These are phyloP conservation scores for Porpolomopsis calyptriformis DNA, from an alignment of 768 basidiomycete genomes.

Conservation along the genomic window DNA sequence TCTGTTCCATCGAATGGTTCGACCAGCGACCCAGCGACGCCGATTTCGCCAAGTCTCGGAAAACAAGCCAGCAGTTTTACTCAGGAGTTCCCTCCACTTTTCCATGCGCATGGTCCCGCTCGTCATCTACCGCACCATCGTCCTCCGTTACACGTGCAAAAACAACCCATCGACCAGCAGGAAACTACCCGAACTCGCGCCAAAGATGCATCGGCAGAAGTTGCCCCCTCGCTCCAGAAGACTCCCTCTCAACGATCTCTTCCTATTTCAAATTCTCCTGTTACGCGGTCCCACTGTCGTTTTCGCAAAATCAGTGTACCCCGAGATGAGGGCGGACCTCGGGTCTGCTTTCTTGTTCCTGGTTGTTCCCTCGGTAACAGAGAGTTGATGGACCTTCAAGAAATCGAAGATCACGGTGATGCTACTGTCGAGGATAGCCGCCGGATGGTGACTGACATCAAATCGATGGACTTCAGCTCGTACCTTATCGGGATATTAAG, in stretches of 20 bases:
- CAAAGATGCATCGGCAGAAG: conserved; percentile 6
- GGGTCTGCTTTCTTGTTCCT: conserved; percentile 56
- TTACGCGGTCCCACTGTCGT: conserved; percentile 60
- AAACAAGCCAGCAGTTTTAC: conserved; percentile 8
- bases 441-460: conserved; percentile 38
- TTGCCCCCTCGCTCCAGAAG: conserved; percentile 8
- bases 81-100: conserved; percentile 18
- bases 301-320: conserved; percentile 62
- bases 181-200: conserved; percentile 8
- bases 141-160: conserved; percentile 15
- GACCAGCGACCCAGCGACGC: conserved; percentile 19
- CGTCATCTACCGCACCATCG: conserved; percentile 3
- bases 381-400: conserved; percentile 48
- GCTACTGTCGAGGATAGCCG: conserved; percentile 41
- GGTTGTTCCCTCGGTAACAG: conserved; percentile 52
- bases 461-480: conserved; percentile 38
- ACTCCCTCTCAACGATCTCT: conserved; percentile 14
- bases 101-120: conserved; percentile 27
- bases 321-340: conserved; percentile 38
- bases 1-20: conserved; percentile 35
- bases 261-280: conserved; percentile 31
- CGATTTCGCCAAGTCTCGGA: conserved; percentile 23
- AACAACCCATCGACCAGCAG: conserved; percentile 9
- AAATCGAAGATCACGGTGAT: conserved; percentile 51
- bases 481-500: conserved; percentile 48